Evolutionary conservation across 2,329 filamentous ascomycete genomes (phyloP).

Genomic region (Trichoderma asperellum): DNA sequence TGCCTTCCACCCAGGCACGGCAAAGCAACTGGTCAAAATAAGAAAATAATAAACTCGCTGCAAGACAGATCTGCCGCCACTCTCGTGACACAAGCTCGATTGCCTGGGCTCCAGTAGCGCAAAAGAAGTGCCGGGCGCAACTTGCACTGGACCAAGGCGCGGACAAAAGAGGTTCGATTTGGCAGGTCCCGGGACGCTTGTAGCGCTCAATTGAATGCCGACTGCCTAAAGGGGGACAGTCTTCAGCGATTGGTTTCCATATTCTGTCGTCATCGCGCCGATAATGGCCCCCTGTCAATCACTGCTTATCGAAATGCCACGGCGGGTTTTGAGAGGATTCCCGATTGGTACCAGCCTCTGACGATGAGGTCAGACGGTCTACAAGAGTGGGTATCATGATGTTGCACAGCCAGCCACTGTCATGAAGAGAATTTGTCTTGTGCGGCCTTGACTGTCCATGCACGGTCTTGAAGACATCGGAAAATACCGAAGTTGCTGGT

Average conservation of each 20-base stretch:
- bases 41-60: constrained; percentile 20
- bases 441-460: not conserved
- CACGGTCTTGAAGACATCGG: not conserved
- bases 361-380: not conserved
- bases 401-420: not conserved
- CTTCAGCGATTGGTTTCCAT: not conserved
- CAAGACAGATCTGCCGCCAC: constrained; percentile 13
- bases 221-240: constrained; percentile 2
- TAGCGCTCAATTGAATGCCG: not conserved
- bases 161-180: not conserved
- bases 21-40: not conserved
- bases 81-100: not conserved
- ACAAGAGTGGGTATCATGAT: not conserved
- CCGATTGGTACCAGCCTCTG: not conserved
- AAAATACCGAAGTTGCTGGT: not conserved
- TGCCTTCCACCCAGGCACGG: not conserved
- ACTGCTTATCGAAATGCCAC: not conserved
- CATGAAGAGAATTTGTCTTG: not conserved
- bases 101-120: constrained; percentile 8
- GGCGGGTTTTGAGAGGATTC: not conserved
- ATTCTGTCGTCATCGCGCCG: not conserved
- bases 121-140: not conserved
- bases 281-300: not conserved
- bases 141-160: not conserved
- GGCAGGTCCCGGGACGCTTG: not conserved